Conservation (phyloP, 2,329 filamentous ascomycete genomes). For the Penicillium griseofulvum region DNA sequence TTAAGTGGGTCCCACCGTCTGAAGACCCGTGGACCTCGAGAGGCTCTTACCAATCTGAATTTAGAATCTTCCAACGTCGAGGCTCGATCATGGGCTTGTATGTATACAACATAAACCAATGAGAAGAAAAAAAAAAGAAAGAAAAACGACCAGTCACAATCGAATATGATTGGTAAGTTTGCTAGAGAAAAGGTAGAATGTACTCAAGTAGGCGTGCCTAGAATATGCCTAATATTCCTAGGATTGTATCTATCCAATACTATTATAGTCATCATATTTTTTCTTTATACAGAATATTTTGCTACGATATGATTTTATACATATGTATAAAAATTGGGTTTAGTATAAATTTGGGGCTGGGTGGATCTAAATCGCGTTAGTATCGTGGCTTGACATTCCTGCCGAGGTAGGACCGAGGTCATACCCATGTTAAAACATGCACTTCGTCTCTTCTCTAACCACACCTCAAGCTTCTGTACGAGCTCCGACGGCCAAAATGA, state of each 20-base stretch:
- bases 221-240: background rate
- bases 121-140: too few species aligned
- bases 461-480: background rate
- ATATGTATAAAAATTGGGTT: too few species aligned
- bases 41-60: background rate
- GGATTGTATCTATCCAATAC: background rate
- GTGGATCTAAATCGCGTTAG: background rate
- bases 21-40: background rate
- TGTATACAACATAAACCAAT: too few species aligned
- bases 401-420: background rate
- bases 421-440: background rate
- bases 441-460: background rate
- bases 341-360: too few species aligned
- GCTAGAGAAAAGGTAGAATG: background rate
- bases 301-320: background rate
- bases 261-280: background rate
- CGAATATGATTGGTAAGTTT: too few species aligned
- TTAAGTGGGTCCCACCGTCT: background rate
- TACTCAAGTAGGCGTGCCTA: too few species aligned
- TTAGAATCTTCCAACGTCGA: too few species aligned
- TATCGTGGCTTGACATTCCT: background rate
- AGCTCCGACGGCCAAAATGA: slow-evolving; percentile 18
- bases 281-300: too few species aligned
- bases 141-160: background rate
- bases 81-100: background rate